These are phyloP conservation scores for Arabidopsis suecica DNA, from an alignment of 345 rosid species.

Conservation along the genomic window DNA sequence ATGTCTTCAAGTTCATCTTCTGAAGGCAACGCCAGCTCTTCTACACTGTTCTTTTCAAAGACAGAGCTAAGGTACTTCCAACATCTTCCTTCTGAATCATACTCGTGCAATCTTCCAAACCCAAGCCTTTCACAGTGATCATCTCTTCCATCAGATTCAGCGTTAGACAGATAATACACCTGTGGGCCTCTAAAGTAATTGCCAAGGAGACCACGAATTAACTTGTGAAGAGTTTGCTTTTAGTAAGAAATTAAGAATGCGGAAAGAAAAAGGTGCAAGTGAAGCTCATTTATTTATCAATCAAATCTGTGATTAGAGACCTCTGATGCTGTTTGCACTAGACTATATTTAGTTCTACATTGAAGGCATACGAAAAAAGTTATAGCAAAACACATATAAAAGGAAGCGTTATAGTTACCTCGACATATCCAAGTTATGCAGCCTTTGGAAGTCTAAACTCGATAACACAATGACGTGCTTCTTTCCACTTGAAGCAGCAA, in stretches of 20 bases:
- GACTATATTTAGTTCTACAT: neutral
- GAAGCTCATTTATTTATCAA: neutral
- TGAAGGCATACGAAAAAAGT: neutral
- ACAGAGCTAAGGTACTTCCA: constrained; percentile 79
- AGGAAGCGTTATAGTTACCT: constrained; percentile 54
- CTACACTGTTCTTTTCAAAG: constrained; percentile 55
- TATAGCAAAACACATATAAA: constrained; percentile 21
- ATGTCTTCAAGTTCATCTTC: constrained; percentile 92
- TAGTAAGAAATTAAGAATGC: neutral
- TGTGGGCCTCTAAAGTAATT: constrained; percentile 64
- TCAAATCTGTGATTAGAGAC: constrained; percentile 1
- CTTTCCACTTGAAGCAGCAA: constrained; percentile 79
- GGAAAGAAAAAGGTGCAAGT: neutral
- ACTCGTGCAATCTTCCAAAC: constrained; percentile 75
- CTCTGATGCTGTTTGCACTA: constrained; percentile 5
- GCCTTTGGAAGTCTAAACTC: constrained; percentile 87
- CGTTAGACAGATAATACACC: constrained; percentile 73
- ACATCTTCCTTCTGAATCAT: constrained; percentile 71
- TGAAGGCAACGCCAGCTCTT: constrained; percentile 51
- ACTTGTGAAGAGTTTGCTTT: constrained; percentile 6
- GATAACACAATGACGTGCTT: constrained; percentile 75
- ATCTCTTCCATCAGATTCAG: constrained; percentile 69
- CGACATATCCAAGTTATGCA: constrained; percentile 78
- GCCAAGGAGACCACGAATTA: constrained; percentile 17
- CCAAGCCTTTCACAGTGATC: constrained; percentile 76